Percentiles rank a stretch among this genome's conserved stretches.
Conservation (phyloP, 169 alveolate species). For the Plasmodium gonderi region DNA sequence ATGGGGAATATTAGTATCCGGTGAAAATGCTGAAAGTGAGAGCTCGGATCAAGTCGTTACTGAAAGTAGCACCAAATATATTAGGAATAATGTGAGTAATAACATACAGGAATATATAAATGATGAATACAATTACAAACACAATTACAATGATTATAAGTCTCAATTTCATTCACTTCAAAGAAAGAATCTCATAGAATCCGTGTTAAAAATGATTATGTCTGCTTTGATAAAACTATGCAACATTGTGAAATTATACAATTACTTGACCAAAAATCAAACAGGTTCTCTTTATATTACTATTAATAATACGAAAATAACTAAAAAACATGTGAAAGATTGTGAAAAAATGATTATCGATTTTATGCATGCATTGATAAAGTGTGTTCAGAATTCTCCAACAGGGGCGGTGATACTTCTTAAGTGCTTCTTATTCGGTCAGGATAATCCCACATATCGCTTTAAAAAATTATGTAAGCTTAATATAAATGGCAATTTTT, state of each 20-base stretch:
- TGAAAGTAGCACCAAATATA: constrained; percentile 56
- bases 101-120: constrained; percentile 19
- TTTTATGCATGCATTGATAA: constrained; percentile 54
- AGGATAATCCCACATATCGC: constrained; percentile 69
- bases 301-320: constrained; percentile 44
- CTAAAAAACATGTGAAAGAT: constrained; percentile 40
- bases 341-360: constrained; percentile 62
- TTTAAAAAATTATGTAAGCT: constrained; percentile 45
- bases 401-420: constrained; percentile 66
- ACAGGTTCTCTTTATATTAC: constrained; percentile 43
- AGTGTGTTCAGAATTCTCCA: constrained; percentile 67
- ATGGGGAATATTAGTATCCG: constrained; percentile 74
- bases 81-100: constrained; percentile 16
- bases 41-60: constrained; percentile 1
- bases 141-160: constrained; percentile 43
- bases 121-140: constrained; percentile 10
- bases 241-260: constrained; percentile 66
- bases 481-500: constrained; percentile 55
- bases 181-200: constrained; percentile 67
- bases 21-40: constrained; percentile 58
- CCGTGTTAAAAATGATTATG: constrained; percentile 72
- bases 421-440: constrained; percentile 67
- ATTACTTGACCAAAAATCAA: constrained; percentile 54
- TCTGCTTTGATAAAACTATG: constrained; percentile 74
- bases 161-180: constrained; percentile 26